Evolutionary conservation across 345 rosid genomes (phyloP).

Genomic region (Sonneratia caseolaris): DNA sequence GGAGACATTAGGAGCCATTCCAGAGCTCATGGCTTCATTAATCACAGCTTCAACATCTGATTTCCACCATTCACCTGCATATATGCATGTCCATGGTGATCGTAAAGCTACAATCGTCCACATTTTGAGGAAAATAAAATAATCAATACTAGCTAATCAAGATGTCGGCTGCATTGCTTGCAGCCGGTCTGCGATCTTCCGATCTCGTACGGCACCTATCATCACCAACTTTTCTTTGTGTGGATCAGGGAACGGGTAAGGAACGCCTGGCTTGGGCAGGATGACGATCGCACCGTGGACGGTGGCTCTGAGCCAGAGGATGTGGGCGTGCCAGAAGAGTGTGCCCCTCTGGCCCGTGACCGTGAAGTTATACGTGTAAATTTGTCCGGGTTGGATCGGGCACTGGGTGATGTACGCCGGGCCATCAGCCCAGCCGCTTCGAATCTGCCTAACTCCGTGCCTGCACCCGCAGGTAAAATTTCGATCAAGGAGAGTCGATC

Average conservation of each 20-base stretch:
- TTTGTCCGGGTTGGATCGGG: conserved; percentile 70
- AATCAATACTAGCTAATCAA: too few relatives aligned
- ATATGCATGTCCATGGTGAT: background rate
- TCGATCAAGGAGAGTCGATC: background rate
- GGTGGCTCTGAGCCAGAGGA: conserved; percentile 90
- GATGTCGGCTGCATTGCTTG: background rate
- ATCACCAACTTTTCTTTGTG: conserved; percentile 44
- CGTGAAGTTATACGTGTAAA: conserved; percentile 61
- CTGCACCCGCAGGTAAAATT: conserved; percentile 15
- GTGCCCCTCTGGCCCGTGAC: conserved; percentile 79
- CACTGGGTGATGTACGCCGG: conserved; percentile 93
- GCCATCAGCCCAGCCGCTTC: conserved; percentile 90
- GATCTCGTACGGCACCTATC: conserved; percentile 25
- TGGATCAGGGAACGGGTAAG: conserved; percentile 83
- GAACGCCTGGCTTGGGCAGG: conserved; percentile 69
- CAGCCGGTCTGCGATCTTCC: too few relatives aligned
- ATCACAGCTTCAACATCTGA: conserved; percentile 72
- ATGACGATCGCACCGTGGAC: conserved; percentile 77
- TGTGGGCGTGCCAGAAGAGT: conserved; percentile 77
- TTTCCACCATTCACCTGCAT: conserved; percentile 91
- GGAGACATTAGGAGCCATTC: conserved; percentile 73
- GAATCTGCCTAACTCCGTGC: conserved; percentile 73
- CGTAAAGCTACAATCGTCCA: background rate
- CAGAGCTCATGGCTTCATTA: conserved; percentile 61
- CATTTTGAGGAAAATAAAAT: background rate